Conservation (phyloP, 2,329 filamentous ascomycete species). For the Neonectria hederae region DNA sequence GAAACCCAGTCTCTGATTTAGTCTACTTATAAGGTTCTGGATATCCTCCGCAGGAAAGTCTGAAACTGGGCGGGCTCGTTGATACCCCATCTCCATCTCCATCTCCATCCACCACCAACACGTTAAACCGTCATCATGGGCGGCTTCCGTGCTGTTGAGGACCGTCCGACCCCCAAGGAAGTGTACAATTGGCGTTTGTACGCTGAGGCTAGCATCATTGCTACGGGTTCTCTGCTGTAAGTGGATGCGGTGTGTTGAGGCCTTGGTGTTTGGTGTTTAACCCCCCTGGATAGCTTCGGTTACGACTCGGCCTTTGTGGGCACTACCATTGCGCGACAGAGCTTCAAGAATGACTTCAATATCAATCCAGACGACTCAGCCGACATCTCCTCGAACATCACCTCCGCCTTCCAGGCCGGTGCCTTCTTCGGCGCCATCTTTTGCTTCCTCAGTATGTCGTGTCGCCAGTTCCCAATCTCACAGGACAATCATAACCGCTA, state of each 20-base stretch:
- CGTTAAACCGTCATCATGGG: constrained; percentile 42
- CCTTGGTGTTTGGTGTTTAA: background rate
- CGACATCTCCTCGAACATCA: constrained; percentile 55
- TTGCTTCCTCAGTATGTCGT: constrained; percentile 50
- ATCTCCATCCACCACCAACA: background rate
- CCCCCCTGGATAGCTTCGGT: constrained; percentile 53
- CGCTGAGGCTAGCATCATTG: constrained; percentile 57
- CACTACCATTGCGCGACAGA: constrained; percentile 60
- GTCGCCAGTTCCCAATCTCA: background rate
- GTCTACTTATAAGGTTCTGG: background rate
- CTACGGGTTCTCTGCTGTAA: constrained; percentile 56
- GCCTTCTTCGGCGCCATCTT: constrained; percentile 63
- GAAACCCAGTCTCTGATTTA: background rate
- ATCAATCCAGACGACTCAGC: constrained; percentile 44
- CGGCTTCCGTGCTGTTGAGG: constrained; percentile 59
- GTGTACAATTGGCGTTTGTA: constrained; percentile 65
- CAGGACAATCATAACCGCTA: background rate
- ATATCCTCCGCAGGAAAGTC: background rate
- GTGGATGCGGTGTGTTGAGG: constrained; percentile 18
- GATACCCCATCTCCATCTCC: background rate
- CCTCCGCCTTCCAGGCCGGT: constrained; percentile 58
- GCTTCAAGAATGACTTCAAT: constrained; percentile 56
- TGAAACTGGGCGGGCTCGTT: background rate
- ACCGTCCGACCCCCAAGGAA: constrained; percentile 64
- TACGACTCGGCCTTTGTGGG: constrained; percentile 65